Percentiles rank a stretch among this genome's conserved stretches.
Conservation (phyloP, 129 eudicot genomes). For the Heracleum sosnowskyi region DNA sequence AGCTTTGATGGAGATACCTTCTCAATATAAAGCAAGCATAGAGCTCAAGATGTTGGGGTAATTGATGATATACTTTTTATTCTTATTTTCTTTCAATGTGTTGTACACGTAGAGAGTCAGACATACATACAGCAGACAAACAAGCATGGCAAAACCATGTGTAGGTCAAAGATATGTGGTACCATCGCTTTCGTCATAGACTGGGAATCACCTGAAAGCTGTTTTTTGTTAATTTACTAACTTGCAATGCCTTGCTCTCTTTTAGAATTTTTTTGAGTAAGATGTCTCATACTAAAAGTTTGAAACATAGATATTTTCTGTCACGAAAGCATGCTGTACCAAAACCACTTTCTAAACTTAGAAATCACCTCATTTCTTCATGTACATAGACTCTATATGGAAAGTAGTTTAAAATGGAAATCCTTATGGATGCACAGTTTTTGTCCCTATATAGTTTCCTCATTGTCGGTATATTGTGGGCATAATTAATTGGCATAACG, state of each 20-base stretch:
- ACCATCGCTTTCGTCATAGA: not conserved
- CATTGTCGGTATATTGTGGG: not conserved
- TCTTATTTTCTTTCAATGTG: not conserved
- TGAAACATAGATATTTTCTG: not conserved
- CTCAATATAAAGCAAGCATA: conserved; percentile 91
- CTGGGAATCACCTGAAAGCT: not conserved
- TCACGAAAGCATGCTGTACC: not conserved
- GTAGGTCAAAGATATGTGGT: not conserved
- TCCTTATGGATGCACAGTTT: not conserved
- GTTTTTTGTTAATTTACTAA: not conserved
- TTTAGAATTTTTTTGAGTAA: not conserved
- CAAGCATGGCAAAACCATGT: not conserved
- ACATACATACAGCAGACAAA: not conserved
- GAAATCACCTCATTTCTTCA: not conserved
- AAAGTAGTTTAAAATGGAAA: not conserved
- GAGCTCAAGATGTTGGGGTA: conserved; percentile 88
- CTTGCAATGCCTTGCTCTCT: not conserved
- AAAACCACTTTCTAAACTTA: not conserved
- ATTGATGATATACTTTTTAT: not conserved
- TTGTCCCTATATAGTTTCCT: not conserved
- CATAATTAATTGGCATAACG: not conserved
- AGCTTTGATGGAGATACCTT: conserved; percentile 93
- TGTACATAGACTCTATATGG: not conserved
- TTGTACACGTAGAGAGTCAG: not conserved
- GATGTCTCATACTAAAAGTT: not conserved